phyloP scores from a whole-genome alignment of 2,329 filamentous ascomycete genomes.

The Phialocephala sp. region DNA sequence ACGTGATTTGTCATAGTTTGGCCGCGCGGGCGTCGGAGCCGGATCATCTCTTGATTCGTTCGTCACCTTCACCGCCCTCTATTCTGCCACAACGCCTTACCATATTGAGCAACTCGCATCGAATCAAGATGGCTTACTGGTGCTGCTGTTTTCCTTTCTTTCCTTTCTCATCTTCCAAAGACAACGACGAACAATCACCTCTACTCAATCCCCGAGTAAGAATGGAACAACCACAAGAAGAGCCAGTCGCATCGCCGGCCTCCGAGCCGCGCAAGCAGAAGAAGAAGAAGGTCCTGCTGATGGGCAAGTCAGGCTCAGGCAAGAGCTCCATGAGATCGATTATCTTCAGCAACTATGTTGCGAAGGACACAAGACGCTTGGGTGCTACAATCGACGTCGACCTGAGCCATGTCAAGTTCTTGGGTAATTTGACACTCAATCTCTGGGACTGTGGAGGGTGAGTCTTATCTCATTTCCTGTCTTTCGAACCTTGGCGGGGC shows the following conservation, averaged over 20 bases:
- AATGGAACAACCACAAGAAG: slow-evolving; percentile 36
- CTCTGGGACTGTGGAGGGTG: slow-evolving; percentile 97
- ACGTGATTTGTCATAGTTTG: neutral
- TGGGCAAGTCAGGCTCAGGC: slow-evolving; percentile 96
- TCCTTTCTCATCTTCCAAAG: no score
- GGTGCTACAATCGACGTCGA: slow-evolving; percentile 98
- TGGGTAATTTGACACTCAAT: slow-evolving; percentile 96
- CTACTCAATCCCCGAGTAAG: slow-evolving; percentile 22
- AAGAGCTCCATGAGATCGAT: slow-evolving; percentile 99
- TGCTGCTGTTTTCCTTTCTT: no score
- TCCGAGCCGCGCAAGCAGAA: slow-evolving; percentile 60
- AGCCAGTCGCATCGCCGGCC: slow-evolving; percentile 31
- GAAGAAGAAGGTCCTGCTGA: slow-evolving; percentile 86
- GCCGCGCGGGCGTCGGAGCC: neutral
- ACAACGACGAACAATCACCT: neutral
- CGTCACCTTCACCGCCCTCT: neutral
- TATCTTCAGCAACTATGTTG: slow-evolving; percentile 99
- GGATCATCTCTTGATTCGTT: neutral
- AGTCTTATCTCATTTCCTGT: slow-evolving; percentile 39
- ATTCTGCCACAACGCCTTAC: slow-evolving; percentile 15
- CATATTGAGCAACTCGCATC: neutral
- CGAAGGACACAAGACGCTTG: slow-evolving; percentile 88
- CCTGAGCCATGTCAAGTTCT: slow-evolving; percentile 97
- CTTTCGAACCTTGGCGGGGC: neutral
- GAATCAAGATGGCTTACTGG: neutral